Evolutionary conservation across 2,329 filamentous ascomycete species (phyloP).

Genomic region (Fusarium nelsonii): DNA sequence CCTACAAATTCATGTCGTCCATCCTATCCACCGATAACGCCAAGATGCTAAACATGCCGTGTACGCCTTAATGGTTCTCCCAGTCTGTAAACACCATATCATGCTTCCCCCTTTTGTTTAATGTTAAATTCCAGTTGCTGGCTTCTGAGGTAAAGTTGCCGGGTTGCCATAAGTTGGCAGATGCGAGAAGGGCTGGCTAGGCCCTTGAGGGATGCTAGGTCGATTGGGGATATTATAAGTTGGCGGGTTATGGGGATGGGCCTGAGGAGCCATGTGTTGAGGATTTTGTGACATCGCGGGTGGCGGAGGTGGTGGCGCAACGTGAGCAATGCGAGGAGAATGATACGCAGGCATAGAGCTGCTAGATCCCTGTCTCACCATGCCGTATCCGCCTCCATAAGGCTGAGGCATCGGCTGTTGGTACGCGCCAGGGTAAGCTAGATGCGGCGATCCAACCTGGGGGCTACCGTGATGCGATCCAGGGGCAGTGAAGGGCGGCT

Average conservation of each 20-base stretch:
- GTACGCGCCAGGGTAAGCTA: conserved; percentile 62
- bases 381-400: conserved; percentile 64
- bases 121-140: conserved; percentile 61
- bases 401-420: conserved; percentile 61
- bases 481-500: conserved; percentile 62
- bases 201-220: conserved; percentile 58
- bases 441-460: conserved; percentile 64
- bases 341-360: conserved; percentile 66
- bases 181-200: conserved; percentile 63
- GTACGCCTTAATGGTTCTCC: conserved; percentile 50
- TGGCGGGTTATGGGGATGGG: conserved; percentile 58
- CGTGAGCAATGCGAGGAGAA: conserved; percentile 51
- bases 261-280: conserved; percentile 56
- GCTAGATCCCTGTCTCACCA: conserved; percentile 69
- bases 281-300: conserved; percentile 55
- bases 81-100: conserved; percentile 47
- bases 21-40: conserved; percentile 56
- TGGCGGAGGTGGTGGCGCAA: conserved; percentile 57
- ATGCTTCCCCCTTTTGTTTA: conserved; percentile 45
- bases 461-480: conserved; percentile 66
- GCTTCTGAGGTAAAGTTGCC: conserved; percentile 70
- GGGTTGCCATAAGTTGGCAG: conserved; percentile 70
- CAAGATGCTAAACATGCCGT: conserved; percentile 55
- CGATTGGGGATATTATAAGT: conserved; percentile 62
- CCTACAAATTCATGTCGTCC: conserved; percentile 51